Evolutionary conservation across 768 basidiomycete species (phyloP).

Genomic region (Panaeolus papilionaceus): DNA sequence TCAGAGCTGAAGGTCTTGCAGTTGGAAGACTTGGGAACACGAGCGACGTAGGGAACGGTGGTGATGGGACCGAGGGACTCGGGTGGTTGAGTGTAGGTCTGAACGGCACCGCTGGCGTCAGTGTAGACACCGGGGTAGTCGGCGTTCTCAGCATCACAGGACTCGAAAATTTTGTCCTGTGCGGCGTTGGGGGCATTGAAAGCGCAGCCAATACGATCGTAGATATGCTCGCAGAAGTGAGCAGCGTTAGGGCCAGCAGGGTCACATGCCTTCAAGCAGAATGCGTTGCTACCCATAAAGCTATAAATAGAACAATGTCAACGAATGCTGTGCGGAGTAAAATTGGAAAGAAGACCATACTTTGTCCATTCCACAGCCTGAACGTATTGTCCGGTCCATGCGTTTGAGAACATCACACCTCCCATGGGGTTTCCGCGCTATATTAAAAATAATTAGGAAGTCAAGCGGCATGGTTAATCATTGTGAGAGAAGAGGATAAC

Average conservation of each 20-base stretch:
- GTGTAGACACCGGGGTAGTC: constrained; percentile 38
- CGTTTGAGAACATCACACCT: constrained; percentile 69
- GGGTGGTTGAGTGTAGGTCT: constrained; percentile 52
- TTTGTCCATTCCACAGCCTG: constrained; percentile 77
- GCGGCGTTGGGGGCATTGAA: constrained; percentile 77
- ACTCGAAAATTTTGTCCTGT: constrained; percentile 59
- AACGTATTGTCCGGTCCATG: constrained; percentile 48
- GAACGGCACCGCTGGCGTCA: constrained; percentile 36
- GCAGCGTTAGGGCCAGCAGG: constrained; percentile 52
- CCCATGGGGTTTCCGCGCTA: constrained; percentile 82
- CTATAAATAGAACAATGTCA: background rate
- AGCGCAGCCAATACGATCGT: constrained; percentile 73
- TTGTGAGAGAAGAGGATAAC: background rate
- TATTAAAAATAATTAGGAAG: constrained; percentile 10
- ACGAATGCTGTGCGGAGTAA: background rate
- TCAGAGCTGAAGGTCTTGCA: constrained; percentile 40
- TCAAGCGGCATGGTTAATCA: constrained; percentile 1
- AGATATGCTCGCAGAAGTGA: constrained; percentile 71
- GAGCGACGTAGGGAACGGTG: constrained; percentile 47
- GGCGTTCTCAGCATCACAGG: constrained; percentile 3
- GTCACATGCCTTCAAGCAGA: constrained; percentile 76
- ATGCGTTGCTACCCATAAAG: constrained; percentile 37
- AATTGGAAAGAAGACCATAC: constrained; percentile 40
- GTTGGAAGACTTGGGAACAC: constrained; percentile 45
- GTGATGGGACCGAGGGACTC: constrained; percentile 49